Evolutionary conservation across 2,329 filamentous ascomycete genomes (phyloP), one percentile per base, ranked within the genome.

Genomic region (Penicillium psychrosexuale): DNA sequence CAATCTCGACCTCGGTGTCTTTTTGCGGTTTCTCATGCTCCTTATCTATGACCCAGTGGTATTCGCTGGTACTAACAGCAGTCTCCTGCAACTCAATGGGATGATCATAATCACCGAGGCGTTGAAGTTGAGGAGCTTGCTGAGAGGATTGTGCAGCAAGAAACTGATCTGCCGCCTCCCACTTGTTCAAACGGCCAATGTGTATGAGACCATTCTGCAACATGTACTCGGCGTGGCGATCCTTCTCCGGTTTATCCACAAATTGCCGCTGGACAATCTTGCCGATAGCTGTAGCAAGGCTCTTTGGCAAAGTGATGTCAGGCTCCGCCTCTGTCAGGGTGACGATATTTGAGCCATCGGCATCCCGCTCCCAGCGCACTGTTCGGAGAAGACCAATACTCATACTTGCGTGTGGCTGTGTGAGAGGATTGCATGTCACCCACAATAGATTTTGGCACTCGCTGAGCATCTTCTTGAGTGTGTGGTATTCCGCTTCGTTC

Each of bases 331-430:
- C 36, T 4, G 52, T 31, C 38, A 65, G 31, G 0, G 42, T 58
- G 8, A 61, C 50, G 0, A 62, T 59, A 22, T 63, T 65, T 5
- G 57, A 63, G 19, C 49, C 56, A 45, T 63, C 61, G 1, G 55
- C 34, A 17, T 60, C 51, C n/a, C 60, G 47, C 43, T 65, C 62
- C 58, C 56, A 60, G 8, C 62, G 59, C 27, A 63, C 47, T 2
- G 62, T 61, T 13, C 62, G 61, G 8, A 65, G 49, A 8, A 65
- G 46, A 7, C 62, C 62, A 24, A 58, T 12, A 12, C 51, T 61
- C 47, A 59, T 62, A 31, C 48, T 53, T 15, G 58, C 17, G 8
- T 57, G 51, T n/a, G 55, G 61, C 5, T 51, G 22, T 0, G 30
- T 17, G 12, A 27, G 17, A 2, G 46, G 15, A n/a, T 57, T 38